Evolutionary conservation across 2,329 filamentous ascomycete species (phyloP), one percentile per base, ranked within the genome.

Genomic region (Colletotrichum truncatum): DNA sequence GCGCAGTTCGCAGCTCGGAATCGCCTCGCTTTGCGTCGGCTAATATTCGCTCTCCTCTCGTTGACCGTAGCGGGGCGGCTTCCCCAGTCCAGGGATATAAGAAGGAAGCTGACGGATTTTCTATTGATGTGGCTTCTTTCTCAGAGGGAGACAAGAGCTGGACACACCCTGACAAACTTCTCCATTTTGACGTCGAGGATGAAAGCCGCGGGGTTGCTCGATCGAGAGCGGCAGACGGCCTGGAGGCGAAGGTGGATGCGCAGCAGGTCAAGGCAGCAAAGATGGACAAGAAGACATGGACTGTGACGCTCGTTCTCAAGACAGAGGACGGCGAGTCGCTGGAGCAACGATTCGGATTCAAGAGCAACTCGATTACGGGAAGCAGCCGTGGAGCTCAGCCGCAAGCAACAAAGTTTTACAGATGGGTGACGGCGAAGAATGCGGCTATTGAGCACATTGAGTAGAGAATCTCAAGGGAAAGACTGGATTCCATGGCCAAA

Each of bases 381-480:
- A 66, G 53, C 38, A 30, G 32, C 8, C 58, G 58, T 2, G 53
- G 59, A 39, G 54, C 45, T 8, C 32, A 21, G 32, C 49, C 63
- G 30, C 64, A 67, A 25, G 60, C 46, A 16, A 34, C 39, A 11
- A 68, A 64, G 53, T 68, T 68, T 38, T 63, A 64, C 23, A 34
- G 41, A 4, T 68, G 64, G 64, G 34, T 68, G 23, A 54, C 52
- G 28, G 23, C n/a, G 9, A 54, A 46, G 48, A 68, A 67, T 23
- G 18, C 34, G 12, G 52, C 43, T 3, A 60, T 68, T 18, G 49
- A 62, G 49, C 53, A 67, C 18, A n/a, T 62, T 16, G 38, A 18
- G 14, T 65, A 41, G 36, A 9, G 26, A n/a, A 30, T n/a, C 25
- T 25, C 18, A 41, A 26, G 30, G 21, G 14, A n/a, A 25, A 12